Conservation (phyloP, 768 basidiomycete species). For the Rhodotorula taiwanensis region DNA sequence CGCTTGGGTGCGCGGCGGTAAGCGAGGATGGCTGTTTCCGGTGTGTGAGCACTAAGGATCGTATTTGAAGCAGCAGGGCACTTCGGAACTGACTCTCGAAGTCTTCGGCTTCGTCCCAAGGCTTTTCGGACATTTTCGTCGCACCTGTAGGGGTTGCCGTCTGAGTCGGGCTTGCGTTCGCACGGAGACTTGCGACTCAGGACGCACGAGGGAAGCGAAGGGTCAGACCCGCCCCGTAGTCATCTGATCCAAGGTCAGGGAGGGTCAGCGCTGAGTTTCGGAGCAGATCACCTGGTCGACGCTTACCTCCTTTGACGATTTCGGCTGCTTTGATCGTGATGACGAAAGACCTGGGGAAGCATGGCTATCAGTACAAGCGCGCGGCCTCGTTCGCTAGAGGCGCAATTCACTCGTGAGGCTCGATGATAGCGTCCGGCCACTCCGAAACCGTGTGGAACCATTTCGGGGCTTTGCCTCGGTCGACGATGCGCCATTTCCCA, state of each 20-base stretch:
- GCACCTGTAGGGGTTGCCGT: not conserved
- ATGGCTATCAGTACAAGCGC: slow-evolving; percentile 49
- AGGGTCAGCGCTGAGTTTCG: too few relatives aligned
- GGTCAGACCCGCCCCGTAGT: slow-evolving; percentile 77
- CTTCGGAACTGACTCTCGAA: not conserved
- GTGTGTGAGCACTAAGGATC: too few relatives aligned
- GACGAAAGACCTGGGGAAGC: too few relatives aligned
- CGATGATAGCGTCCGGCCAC: slow-evolving; percentile 82
- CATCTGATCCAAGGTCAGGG: too few relatives aligned
- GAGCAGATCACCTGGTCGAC: not conserved
- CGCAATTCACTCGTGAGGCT: slow-evolving; percentile 66
- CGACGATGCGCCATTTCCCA: slow-evolving; percentile 62
- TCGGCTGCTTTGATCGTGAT: slow-evolving; percentile 90
- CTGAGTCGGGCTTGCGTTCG: not conserved
- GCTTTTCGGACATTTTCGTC: not conserved
- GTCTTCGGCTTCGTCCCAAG: not conserved
- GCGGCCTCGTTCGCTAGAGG: not conserved
- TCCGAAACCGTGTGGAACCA: slow-evolving; percentile 61
- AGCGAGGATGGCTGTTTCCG: slow-evolving; percentile 2
- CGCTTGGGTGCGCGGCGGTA: slow-evolving; percentile 49
- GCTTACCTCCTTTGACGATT: slow-evolving; percentile 64
- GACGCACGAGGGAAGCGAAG: slow-evolving; percentile 71
- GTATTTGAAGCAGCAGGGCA: too few relatives aligned
- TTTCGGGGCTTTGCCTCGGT: slow-evolving; percentile 56
- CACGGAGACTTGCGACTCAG: slow-evolving; percentile 51